phyloP scores from a whole-genome alignment of 441 rosid species.

The Cnidoscolus chayamansa region DNA sequence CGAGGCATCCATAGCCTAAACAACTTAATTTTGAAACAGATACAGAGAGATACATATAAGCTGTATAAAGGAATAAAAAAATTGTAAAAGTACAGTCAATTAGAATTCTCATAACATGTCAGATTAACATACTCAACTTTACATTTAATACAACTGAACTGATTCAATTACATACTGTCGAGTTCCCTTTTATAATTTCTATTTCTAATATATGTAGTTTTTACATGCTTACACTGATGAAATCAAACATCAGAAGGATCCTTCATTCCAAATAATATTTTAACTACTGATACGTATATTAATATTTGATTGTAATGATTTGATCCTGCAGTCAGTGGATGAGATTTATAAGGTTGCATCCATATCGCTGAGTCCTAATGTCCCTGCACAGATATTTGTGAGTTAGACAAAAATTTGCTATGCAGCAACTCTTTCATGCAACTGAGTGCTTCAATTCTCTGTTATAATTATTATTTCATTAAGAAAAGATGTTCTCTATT shows the following conservation, averaged over 20 bases:
- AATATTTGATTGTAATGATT: slow-evolving; percentile 19
- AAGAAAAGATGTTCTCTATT: slow-evolving; percentile 13
- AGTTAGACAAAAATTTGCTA: slow-evolving; percentile 33
- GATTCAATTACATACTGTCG: not conserved
- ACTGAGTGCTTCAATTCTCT: slow-evolving; percentile 13
- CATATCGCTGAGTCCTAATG: slow-evolving; percentile 85
- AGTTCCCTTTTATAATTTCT: not conserved
- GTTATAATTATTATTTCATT: not conserved
- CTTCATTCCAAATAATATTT: slow-evolving; percentile 7
- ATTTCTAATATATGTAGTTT: slow-evolving; percentile 1
- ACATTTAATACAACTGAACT: not conserved
- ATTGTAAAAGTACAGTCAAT: not conserved
- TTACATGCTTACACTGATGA: not conserved
- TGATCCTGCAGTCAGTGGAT: slow-evolving; percentile 67
- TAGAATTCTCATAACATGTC: slow-evolving; percentile 1
- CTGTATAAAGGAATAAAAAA: not conserved
- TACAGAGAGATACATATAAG: not conserved
- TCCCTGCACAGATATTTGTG: slow-evolving; percentile 94
- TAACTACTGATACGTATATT: slow-evolving; percentile 6
- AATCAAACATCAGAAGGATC: slow-evolving; percentile 12
- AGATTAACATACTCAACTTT: not conserved
- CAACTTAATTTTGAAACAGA: not conserved
- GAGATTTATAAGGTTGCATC: slow-evolving; percentile 94
- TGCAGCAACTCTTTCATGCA: not conserved
- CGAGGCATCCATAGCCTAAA: not conserved